Evolutionary conservation across 148 eudicot species (phyloP), one percentile per base, ranked within the genome.

Genomic region (Rhododendron kiyosumense): DNA sequence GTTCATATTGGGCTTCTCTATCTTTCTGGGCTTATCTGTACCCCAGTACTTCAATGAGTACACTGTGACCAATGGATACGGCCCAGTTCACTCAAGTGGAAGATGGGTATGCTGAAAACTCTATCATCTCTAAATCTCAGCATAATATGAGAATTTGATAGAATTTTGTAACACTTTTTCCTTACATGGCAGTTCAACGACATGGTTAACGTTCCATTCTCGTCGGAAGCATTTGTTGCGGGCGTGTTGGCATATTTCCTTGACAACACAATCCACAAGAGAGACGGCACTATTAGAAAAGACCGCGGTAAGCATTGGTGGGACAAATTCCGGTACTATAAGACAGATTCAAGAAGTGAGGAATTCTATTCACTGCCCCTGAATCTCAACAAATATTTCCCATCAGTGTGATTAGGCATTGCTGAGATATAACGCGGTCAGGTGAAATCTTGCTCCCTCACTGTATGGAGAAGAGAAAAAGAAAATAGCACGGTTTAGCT

Each of bases 331-430:
- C 88, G 91, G 78, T 92, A 96, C 12, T 96, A 88, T 87, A 94
- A 94, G 87, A 89, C 93, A 0, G 99, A 96, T 85, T 89, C 97
- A 0, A 93, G 99, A 81, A 96, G 99, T 69, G 97, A 95, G 87
- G 99, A 96, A 78, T 94, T 96, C 88, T 96, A 96, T 75, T 91
- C 95, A 8, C 83, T 96, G 85, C 99, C 99, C 75, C 91, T 94
- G 84, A 93, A 94, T 87, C 99, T 96, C 89, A 94, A 96, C 97
- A 96, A 96, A 88, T 94, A 91, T 86, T 96, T 96, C 92, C 99
- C 99, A 34, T 92, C 99, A 7, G 94, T 96, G 38, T 96, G 88
- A 91, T 89, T 30, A 26, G 61, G 26, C 22, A 12, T n/a, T 45
- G 11, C 3, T 9, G 18, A 65, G 85, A 17, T 51, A 38, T 20